Conservation (phyloP, 2,329 filamentous ascomycete species). For the Colletotrichum tamarilloi region DNA sequence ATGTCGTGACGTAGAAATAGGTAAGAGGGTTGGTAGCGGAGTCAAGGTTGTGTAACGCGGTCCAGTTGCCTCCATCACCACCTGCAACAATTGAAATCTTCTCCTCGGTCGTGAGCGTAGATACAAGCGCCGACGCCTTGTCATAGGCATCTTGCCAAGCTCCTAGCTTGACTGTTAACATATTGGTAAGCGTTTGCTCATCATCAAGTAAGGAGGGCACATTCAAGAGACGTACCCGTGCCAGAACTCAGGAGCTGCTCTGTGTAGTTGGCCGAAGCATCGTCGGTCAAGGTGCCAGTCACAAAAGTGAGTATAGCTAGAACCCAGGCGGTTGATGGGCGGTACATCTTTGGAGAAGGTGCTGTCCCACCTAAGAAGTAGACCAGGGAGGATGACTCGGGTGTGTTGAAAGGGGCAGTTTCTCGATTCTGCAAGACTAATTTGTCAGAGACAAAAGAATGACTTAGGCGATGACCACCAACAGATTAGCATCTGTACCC, state of each 20-base stretch:
- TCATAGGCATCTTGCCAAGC: slow-evolving; percentile 68
- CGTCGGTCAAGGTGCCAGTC: slow-evolving; percentile 24
- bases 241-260: slow-evolving; percentile 36
- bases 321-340: neutral
- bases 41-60: slow-evolving; percentile 34
- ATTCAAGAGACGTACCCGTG: slow-evolving; percentile 24
- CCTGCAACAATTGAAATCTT: slow-evolving; percentile 61
- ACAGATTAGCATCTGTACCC: no score
- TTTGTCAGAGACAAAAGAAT: neutral
- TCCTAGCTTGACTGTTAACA: slow-evolving; percentile 38
- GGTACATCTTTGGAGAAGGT: neutral
- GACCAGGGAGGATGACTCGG: neutral
- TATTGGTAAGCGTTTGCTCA: neutral
- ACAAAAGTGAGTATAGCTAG: slow-evolving; percentile 33
- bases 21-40: slow-evolving; percentile 37
- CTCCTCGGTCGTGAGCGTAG: slow-evolving; percentile 73
- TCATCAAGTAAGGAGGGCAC: neutral
- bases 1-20: slow-evolving; percentile 43
- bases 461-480: neutral
- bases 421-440: neutral
- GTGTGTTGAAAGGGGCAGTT: no score
- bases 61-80: slow-evolving; percentile 45
- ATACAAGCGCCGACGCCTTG: slow-evolving; percentile 67
- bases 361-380: neutral
- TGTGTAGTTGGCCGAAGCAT: slow-evolving; percentile 37